Evolutionary conservation across 2,329 filamentous ascomycete genomes (phyloP).

Genomic region (Bipolaris victoriae): DNA sequence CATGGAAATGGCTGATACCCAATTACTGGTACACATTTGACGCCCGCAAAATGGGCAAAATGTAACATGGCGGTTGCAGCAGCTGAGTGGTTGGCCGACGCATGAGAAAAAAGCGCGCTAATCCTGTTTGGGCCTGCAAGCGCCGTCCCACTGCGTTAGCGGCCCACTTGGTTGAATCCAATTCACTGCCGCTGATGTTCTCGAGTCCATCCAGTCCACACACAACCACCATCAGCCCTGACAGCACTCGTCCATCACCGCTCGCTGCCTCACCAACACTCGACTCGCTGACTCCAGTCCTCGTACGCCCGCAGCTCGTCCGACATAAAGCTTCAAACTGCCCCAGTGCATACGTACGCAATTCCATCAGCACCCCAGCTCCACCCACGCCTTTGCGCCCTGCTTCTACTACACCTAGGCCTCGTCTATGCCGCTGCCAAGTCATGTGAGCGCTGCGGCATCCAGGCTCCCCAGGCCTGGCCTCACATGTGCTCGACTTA

Average conservation of each 20-base stretch:
- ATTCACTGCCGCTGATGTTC: conserved; percentile 6
- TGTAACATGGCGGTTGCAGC: conserved; percentile 29
- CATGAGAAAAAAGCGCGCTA: conserved; percentile 30
- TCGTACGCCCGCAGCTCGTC: conserved; percentile 1
- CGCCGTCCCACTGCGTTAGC: conserved; percentile 26
- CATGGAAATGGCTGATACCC: conserved; percentile 22
- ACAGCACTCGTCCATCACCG: not conserved
- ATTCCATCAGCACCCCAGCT: conserved; percentile 18
- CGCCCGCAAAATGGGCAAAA: conserved; percentile 38
- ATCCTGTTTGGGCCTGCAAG: conserved; percentile 19
- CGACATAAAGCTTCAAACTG: conserved; percentile 20
- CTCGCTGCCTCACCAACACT: not conserved
- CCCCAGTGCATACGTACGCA: conserved; percentile 2
- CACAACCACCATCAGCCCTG: not conserved
- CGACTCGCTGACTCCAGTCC: not conserved
- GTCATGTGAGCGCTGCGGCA: conserved; percentile 22
- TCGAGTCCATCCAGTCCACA: conserved; percentile 22
- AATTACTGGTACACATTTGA: conserved; percentile 40
- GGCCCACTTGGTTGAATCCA: conserved; percentile 16
- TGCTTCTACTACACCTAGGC: conserved; percentile 19
- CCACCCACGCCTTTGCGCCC: conserved; percentile 16
- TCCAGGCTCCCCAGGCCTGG: conserved; percentile 16
- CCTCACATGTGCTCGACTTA: no score
- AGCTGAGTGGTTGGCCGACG: conserved; percentile 35
- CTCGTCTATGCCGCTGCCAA: conserved; percentile 19